Evolutionary conservation across 1,284 basidiomycete genomes (phyloP), one percentile per base, ranked within the genome.

Genomic region (Dichomitus squalens): DNA sequence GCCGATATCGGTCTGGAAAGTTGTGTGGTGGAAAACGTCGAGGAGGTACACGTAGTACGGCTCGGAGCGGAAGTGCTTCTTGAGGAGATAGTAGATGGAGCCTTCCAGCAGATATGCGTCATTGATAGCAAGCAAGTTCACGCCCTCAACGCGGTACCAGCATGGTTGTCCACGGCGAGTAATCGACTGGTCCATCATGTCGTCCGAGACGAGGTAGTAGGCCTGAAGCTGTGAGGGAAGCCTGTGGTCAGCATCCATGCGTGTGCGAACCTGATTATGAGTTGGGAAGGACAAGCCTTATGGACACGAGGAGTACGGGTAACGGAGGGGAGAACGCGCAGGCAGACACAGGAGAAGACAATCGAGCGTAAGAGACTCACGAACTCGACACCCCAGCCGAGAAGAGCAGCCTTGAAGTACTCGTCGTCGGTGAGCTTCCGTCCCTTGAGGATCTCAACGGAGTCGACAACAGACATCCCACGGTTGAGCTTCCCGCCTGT

Each of bases 401-500:
- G 81, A 41, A 98, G 79, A 7, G 95, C 96, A 7, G 94, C 88
- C 66, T 92, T 86, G 74, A 88, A 81, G 79, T 97, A 98, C 76
- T 98, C 96, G 12, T 92, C 86, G 1, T 94, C 91, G 1, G 77
- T 78, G 58, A 94, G 73, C 20, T 76, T 61, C 2, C 84, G 77
- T 4, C 90, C 91, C 59, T 88, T 88, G 61, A 98, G 76, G 72
- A 98, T 96, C 74, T 94, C 88, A 53, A 90, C 90, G 3, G 94
- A 93, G 76, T 99, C 96, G 47, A 96, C 90, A 62, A 98, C 96
- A 7, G 93, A 94, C 71, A 98, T 83, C 35, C 96, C 96, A 35
- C 96, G 88, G 77, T 98, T 99, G 59, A 98, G 88, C 77, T 99
- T 99, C 11, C 96, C 95, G 16, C 95, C 94, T 0, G 96, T 95